Evolutionary conservation across 139 green algal genomes (phyloP).

Genomic region (Chlorella vulgaris): DNA sequence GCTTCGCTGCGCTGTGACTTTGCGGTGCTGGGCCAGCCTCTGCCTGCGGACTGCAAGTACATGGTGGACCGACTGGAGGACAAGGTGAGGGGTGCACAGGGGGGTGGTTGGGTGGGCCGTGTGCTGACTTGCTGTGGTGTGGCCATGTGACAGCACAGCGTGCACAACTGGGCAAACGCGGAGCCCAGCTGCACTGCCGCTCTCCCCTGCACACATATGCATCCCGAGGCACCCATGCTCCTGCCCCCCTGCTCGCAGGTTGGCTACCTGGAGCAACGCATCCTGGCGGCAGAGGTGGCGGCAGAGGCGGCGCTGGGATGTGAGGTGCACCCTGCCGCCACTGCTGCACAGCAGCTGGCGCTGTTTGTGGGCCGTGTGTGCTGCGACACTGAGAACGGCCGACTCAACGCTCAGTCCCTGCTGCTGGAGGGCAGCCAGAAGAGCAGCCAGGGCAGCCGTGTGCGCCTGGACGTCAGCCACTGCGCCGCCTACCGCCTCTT

Average conservation of each 20-base stretch:
- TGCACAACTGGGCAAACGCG: neutral
- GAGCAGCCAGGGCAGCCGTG: conserved; percentile 63
- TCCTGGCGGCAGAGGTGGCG: conserved; percentile 41
- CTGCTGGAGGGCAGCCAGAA: conserved; percentile 77
- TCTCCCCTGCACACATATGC: neutral
- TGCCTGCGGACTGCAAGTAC: conserved; percentile 12
- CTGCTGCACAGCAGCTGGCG: conserved; percentile 56
- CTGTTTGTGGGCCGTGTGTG: conserved; percentile 77
- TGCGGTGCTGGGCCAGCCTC: conserved; percentile 24
- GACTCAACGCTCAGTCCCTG: conserved; percentile 70
- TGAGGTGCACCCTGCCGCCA: conserved; percentile 39
- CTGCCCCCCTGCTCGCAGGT: conserved; percentile 26
- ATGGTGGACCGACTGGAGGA: conserved; percentile 65
- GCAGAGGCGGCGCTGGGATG: conserved; percentile 32
- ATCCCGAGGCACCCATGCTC: neutral
- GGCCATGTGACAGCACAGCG: too few relatives aligned
- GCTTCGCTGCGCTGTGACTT: neutral
- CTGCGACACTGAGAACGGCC: conserved; percentile 59
- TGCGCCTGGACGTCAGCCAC: conserved; percentile 70
- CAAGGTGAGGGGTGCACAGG: conserved; percentile 50
- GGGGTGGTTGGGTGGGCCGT: too few relatives aligned
- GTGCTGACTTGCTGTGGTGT: too few relatives aligned
- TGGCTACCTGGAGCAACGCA: conserved; percentile 58
- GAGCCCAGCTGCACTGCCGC: neutral
- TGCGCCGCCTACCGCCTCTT: conserved; percentile 69